Evolutionary conservation across 2,329 filamentous ascomycete species (phyloP).

Genomic region (Penicillium aurantiogriseum): DNA sequence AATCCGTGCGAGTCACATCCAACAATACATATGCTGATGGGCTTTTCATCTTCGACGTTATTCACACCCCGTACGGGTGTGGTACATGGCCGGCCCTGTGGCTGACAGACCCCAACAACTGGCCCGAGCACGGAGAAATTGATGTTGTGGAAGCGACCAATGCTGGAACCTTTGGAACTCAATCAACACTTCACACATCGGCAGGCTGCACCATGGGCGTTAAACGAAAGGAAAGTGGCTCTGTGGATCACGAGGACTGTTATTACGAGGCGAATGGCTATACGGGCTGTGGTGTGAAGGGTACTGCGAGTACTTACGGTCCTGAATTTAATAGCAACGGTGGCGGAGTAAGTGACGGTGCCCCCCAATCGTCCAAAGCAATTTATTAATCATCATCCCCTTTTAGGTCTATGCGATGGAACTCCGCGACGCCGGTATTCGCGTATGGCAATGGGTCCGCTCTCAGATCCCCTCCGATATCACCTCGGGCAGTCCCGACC

Average conservation of each 20-base stretch:
- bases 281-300: slow-evolving; percentile 58
- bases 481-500: slow-evolving; percentile 53
- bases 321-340: slow-evolving; percentile 52
- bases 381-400: neutral
- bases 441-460: slow-evolving; percentile 61
- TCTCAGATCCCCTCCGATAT: slow-evolving; percentile 55
- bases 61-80: slow-evolving; percentile 63
- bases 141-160: slow-evolving; percentile 62
- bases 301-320: slow-evolving; percentile 50
- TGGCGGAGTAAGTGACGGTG: slow-evolving; percentile 48
- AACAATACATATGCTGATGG: slow-evolving; percentile 59
- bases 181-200: slow-evolving; percentile 60
- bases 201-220: slow-evolving; percentile 55
- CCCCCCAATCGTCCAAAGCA: neutral
- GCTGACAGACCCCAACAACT: slow-evolving; percentile 60
- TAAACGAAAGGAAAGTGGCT: slow-evolving; percentile 55
- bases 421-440: slow-evolving; percentile 61
- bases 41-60: slow-evolving; percentile 65
- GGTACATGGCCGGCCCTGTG: slow-evolving; percentile 66
- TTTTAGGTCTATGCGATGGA: slow-evolving; percentile 60
- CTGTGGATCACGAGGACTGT: slow-evolving; percentile 49
- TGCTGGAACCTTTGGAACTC: slow-evolving; percentile 54
- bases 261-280: slow-evolving; percentile 54
- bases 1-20: slow-evolving; percentile 63
- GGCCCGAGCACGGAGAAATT: slow-evolving; percentile 65